Evolutionary conservation across 768 basidiomycete genomes (phyloP).

Genomic region (Pisolithus microcarpus): DNA sequence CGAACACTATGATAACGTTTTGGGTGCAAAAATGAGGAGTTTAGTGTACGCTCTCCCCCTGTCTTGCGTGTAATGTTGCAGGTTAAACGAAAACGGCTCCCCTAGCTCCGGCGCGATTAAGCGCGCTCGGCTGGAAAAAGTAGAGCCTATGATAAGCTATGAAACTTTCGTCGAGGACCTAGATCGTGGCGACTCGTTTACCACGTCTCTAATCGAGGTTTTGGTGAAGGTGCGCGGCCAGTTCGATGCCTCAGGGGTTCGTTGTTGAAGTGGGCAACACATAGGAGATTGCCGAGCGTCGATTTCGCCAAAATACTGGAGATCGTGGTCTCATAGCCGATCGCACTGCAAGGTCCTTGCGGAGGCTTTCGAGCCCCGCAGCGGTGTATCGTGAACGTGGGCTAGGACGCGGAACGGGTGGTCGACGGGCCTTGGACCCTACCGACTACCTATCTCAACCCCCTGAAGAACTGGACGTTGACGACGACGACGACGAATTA

Average conservation of each 20-base stretch:
- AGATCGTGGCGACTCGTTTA: constrained; percentile 76
- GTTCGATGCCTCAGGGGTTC: background rate
- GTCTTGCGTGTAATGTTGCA: background rate
- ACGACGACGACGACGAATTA: constrained; percentile 66
- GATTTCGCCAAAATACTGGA: constrained; percentile 40
- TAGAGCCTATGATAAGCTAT: constrained; percentile 60
- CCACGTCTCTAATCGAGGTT: constrained; percentile 64
- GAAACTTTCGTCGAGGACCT: constrained; percentile 71
- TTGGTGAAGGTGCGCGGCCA: constrained; percentile 60
- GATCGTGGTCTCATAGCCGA: constrained; percentile 62
- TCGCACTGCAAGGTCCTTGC: constrained; percentile 57
- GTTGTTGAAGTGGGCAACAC: constrained; percentile 3
- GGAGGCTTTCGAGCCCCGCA: constrained; percentile 44
- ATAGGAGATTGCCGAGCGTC: constrained; percentile 74
- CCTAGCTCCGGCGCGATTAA: constrained; percentile 65
- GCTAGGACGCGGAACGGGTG: constrained; percentile 30
- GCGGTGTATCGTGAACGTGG: constrained; percentile 48
- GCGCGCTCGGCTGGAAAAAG: constrained; percentile 57
- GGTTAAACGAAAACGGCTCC: constrained; percentile 1
- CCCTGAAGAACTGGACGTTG: constrained; percentile 50
- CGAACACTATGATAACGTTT: constrained; percentile 65
- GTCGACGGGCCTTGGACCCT: constrained; percentile 31
- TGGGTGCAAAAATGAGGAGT: constrained; percentile 67
- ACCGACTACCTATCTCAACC: constrained; percentile 48
- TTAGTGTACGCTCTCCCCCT: constrained; percentile 52